Percentiles rank a stretch among this genome's conserved stretches.
phyloP scores from a whole-genome alignment of 352 stramenopile genomes.

The Phytophthora colocasiae region DNA sequence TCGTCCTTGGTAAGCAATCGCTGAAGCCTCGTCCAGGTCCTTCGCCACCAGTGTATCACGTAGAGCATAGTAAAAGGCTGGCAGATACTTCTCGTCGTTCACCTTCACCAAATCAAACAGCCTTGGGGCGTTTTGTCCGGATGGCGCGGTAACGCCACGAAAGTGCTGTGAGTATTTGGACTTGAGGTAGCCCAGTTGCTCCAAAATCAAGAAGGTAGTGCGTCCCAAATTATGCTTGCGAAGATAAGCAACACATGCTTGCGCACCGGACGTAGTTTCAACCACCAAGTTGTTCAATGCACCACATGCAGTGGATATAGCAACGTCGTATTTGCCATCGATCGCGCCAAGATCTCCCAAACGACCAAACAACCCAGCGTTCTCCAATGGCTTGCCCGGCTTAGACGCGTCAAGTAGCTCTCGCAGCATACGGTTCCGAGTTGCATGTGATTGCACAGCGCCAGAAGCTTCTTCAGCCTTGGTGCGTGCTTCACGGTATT shows the following conservation, averaged over 20 bases:
- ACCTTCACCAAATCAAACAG: slow-evolving; percentile 92
- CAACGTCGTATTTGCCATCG: slow-evolving; percentile 96
- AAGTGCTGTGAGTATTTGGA: slow-evolving; percentile 77
- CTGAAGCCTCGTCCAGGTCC: slow-evolving; percentile 94
- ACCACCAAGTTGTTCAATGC: slow-evolving; percentile 98
- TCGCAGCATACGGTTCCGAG: slow-evolving; percentile 82
- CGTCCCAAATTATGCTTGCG: slow-evolving; percentile 95
- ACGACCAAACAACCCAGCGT: slow-evolving; percentile 94
- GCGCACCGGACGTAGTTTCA: slow-evolving; percentile 94
- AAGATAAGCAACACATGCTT: slow-evolving; percentile 97
- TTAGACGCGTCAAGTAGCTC: slow-evolving; percentile 92
- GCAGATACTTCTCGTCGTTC: slow-evolving; percentile 88
- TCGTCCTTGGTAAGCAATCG: slow-evolving; percentile 92
- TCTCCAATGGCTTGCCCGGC: slow-evolving; percentile 90
- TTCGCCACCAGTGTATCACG: slow-evolving; percentile 97
- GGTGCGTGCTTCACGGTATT: slow-evolving; percentile 70
- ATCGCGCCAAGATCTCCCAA: slow-evolving; percentile 98
- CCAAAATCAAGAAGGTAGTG: slow-evolving; percentile 98
- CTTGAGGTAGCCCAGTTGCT: slow-evolving; percentile 93
- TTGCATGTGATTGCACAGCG: slow-evolving; percentile 73
- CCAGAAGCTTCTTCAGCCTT: slow-evolving; percentile 84
- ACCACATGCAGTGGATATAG: slow-evolving; percentile 97
- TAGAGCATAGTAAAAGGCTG: slow-evolving; percentile 97
- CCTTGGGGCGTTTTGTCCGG: slow-evolving; percentile 58
- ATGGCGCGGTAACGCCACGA: slow-evolving; percentile 53